Percentiles rank a stretch among this genome's conserved stretches.
Evolutionary conservation across 176 grass and related monocot species (phyloP).

Genomic region (Cymbopogon citratus): DNA sequence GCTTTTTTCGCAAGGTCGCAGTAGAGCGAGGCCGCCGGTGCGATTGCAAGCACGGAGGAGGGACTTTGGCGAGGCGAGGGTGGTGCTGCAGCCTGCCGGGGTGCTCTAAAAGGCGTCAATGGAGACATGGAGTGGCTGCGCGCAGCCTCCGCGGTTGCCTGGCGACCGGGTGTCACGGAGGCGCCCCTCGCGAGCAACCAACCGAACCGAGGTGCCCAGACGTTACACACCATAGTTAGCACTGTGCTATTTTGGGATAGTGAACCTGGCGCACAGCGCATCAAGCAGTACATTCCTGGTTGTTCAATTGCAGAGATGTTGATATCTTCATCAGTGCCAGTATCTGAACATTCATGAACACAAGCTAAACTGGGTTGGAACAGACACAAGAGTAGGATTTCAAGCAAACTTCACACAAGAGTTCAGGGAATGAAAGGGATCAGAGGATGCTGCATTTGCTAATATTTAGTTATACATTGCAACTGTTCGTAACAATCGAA

Average conservation of each 20-base stretch:
- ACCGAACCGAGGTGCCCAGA: background rate
- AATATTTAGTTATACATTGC: constrained; percentile 14
- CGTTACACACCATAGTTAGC: no score
- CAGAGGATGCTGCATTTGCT: constrained; percentile 10
- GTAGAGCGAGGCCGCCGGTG: no score
- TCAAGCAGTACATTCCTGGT: background rate
- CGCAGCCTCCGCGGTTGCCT: background rate
- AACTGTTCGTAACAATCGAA: constrained; percentile 18
- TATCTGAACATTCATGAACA: background rate
- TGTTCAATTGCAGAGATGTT: background rate
- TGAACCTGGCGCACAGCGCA: background rate
- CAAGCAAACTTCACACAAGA: background rate
- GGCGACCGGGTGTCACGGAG: background rate
- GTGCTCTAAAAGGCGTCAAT: constrained; percentile 15
- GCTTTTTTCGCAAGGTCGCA: background rate
- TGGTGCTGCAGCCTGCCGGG: background rate
- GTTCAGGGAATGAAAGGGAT: background rate
- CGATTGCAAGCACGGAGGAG: background rate
- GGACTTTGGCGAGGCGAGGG: background rate
- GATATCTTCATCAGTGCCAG: background rate
- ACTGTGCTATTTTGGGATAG: background rate
- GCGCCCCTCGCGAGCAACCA: background rate
- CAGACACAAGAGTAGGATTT: background rate
- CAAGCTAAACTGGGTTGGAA: background rate
- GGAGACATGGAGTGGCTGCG: constrained; percentile 20